Evolutionary conservation across 495 filamentous ascomycete species (phyloP), one percentile per base, ranked within the genome.

Genomic region (Astrocystis sublimbata): DNA sequence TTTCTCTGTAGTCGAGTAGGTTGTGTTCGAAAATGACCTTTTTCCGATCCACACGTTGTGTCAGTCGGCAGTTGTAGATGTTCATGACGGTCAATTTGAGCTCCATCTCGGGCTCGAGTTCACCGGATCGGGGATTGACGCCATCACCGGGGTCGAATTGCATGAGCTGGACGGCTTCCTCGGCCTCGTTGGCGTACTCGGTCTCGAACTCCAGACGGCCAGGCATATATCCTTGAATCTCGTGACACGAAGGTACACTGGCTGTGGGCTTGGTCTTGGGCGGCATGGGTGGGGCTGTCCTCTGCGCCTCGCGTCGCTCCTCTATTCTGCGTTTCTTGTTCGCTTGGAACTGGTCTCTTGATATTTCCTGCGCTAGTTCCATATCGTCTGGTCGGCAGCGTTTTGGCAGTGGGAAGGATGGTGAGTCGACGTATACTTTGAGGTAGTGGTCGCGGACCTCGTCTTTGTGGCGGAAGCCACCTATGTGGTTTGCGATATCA

Each of bases 141-240:
- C 94, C 94, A 68, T 97, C 93, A 13, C 94, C 94, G 1, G 94
- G 92, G 52, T 97, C 93, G 67, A 99, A 99, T 62, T 96, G 88
- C 90, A 99, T 96, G 59, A 94, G 88, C 72, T 98, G 94, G 12
- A 99, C 96, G 0, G 93, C 93, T 76, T 98, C 96, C 74, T 99
- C 94, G 0, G 96, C 94, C 66, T 98, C 96, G 73, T 99, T 98
- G 68, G 92, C 88, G 73, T 93, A 96, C 68, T 99, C 94, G 0
- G 91, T 96, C 80, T 99, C 94, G 68, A 98, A 99, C 71, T 99
- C 94, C 60, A 99, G 76, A 19, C 94, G 91, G 36, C 96, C 94
- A 2, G 94, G 94, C 94, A 99, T 99, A 75, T 96, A 99, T 4
- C 94, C 94, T 71, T 96, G 90, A 28, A 99, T 93, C 73, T 99